Evolutionary conservation across 805 yeast species (phyloP).

Genomic region (Metschnikowia arizonensis): DNA sequence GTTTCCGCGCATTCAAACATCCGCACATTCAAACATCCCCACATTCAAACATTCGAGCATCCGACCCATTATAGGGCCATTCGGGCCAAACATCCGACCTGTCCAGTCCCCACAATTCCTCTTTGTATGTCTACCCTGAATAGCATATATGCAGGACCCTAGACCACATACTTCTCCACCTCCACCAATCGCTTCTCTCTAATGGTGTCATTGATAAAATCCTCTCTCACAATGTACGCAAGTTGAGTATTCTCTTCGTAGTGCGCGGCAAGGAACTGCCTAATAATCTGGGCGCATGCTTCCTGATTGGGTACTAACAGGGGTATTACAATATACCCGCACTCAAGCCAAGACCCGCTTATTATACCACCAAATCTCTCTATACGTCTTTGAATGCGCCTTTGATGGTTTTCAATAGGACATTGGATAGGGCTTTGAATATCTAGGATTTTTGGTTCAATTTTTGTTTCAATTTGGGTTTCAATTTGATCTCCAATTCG

Average conservation of each 20-base stretch:
- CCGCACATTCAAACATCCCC: too few species aligned
- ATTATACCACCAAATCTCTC: slow-evolving; percentile 43
- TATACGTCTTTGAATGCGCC: slow-evolving; percentile 23
- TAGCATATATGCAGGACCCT: neutral
- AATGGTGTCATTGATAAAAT: slow-evolving; percentile 27
- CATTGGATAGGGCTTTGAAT: too few species aligned
- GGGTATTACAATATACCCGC: slow-evolving; percentile 40
- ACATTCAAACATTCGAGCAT: too few species aligned
- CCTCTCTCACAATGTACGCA: slow-evolving; percentile 33
- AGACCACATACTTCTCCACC: slow-evolving; percentile 2
- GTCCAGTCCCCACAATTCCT: too few species aligned
- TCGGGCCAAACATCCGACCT: too few species aligned
- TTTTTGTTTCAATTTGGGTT: too few species aligned
- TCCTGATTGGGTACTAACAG: neutral
- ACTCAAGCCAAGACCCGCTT: slow-evolving; percentile 11
- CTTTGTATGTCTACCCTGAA: too few species aligned
- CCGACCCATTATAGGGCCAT: too few species aligned
- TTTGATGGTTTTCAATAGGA: too few species aligned
- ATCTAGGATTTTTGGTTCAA: too few species aligned
- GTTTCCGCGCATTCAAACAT: too few species aligned
- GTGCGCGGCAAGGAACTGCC: slow-evolving; percentile 10
- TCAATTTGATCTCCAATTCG: too few species aligned
- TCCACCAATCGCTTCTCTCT: slow-evolving; percentile 9
- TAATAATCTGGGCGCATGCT: slow-evolving; percentile 4
- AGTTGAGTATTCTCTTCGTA: slow-evolving; percentile 20